Percentiles rank a stretch among this genome's conserved stretches.
These are phyloP conservation scores for Poa pratensis DNA, from an alignment of 176 grass and related monocot genomes.

Conservation along the genomic window DNA sequence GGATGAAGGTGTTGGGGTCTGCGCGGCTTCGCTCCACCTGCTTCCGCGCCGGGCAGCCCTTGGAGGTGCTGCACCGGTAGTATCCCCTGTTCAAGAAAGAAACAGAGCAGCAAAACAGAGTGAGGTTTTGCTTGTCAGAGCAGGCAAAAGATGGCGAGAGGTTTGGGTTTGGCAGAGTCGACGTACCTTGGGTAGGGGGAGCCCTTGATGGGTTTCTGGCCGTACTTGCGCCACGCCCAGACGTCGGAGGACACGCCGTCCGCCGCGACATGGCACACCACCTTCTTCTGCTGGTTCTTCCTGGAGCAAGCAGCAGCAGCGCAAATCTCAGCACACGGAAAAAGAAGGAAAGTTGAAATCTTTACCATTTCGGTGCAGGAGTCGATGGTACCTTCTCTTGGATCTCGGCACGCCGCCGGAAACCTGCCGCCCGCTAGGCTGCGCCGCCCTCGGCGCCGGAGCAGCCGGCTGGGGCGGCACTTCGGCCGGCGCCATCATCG, in stretches of 20 bases:
- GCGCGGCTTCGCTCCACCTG: conserved; percentile 81
- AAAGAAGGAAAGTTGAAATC: neutral
- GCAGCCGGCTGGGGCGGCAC: neutral
- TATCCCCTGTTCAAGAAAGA: conserved; percentile 59
- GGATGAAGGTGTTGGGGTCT: conserved; percentile 72
- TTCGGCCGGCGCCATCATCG: neutral
- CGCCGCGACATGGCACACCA: conserved; percentile 74
- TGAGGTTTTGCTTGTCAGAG: conserved; percentile 2
- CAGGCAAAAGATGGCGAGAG: no score
- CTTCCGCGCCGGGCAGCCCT: conserved; percentile 81
- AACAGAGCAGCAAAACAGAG: conserved; percentile 25
- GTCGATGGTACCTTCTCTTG: conserved; percentile 64
- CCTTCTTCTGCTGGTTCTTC: conserved; percentile 96
- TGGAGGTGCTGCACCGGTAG: conserved; percentile 90
- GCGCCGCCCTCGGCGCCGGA: conserved; percentile 37
- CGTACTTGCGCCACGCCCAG: conserved; percentile 99
- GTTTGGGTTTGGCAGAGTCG: neutral
- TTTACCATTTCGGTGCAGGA: conserved; percentile 19
- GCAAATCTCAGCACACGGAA: neutral
- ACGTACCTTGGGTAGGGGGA: conserved; percentile 79
- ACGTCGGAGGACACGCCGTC: conserved; percentile 78
- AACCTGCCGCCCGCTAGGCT: conserved; percentile 36
- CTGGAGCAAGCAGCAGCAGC: conserved; percentile 21
- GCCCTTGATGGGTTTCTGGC: conserved; percentile 98
- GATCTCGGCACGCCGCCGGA: conserved; percentile 56